These are phyloP conservation scores for Parmelia sp. DNA, from an alignment of 495 filamentous ascomycete genomes.

Conservation along the genomic window DNA sequence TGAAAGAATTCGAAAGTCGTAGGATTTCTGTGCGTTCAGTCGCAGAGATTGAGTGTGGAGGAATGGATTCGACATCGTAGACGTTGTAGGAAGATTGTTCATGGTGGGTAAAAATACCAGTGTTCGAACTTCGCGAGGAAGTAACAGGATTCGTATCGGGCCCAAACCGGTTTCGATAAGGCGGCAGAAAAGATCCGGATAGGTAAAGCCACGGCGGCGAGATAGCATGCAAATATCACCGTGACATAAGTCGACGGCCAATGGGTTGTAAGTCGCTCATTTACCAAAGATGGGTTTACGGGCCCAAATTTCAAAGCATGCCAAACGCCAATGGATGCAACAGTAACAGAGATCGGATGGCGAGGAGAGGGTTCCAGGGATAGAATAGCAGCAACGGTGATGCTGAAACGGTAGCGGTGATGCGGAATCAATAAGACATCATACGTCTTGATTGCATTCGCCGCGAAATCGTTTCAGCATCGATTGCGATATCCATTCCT, in stretches of 20 bases:
- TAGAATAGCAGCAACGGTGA: neutral
- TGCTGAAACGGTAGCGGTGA: neutral
- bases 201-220: constrained; percentile 15
- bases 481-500: constrained; percentile 47
- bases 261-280: neutral
- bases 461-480: constrained; percentile 46
- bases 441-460: constrained; percentile 59
- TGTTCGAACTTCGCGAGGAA: constrained; percentile 1
- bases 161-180: constrained; percentile 9
- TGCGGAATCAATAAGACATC: constrained; percentile 55
- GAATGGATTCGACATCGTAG: neutral
- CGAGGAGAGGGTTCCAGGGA: neutral
- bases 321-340: constrained; percentile 15
- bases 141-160: constrained; percentile 10
- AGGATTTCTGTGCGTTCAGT: neutral
- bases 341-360: constrained; percentile 1
- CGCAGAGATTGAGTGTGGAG: neutral
- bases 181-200: constrained; percentile 12
- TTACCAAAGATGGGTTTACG: constrained; percentile 5
- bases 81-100: constrained; percentile 1
- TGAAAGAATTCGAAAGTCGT: neutral
- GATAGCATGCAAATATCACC: constrained; percentile 6
- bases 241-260: constrained; percentile 10
- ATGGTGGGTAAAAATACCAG: constrained; percentile 3
- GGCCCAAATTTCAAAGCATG: neutral